A percentile compares a stretch with the other conserved stretches of the same genome.
These are phyloP conservation scores for Datura wrightii DNA, from an alignment of 257 asterid genomes.

Conservation along the genomic window DNA sequence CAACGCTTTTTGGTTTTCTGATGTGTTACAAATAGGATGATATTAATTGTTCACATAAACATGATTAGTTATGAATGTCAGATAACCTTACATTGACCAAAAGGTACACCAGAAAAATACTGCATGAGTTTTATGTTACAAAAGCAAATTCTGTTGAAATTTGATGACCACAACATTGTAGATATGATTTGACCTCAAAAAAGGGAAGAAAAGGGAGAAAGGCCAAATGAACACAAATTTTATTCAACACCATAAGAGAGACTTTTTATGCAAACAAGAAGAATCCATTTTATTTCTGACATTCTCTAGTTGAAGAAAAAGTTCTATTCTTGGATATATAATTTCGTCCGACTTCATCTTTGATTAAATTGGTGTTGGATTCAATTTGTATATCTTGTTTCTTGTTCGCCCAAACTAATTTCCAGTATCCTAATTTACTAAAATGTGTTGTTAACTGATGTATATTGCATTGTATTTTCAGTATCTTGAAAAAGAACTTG, in stretches of 20 bases:
- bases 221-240: background rate
- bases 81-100: background rate
- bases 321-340: background rate
- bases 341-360: background rate
- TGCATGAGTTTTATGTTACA: background rate
- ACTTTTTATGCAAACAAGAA: background rate
- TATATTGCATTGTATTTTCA: constrained; percentile 36
- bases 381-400: background rate
- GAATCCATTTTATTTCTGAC: background rate
- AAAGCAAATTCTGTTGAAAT: background rate
- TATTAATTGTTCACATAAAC: constrained; percentile 16
- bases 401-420: background rate
- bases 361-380: background rate
- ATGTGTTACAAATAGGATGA: constrained; percentile 18
- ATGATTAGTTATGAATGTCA: background rate
- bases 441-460: background rate
- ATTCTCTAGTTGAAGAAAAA: too few relatives aligned
- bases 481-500: constrained; percentile 94
- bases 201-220: constrained; percentile 15
- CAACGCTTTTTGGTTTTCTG: constrained; percentile 2
- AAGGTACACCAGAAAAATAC: constrained; percentile 5
- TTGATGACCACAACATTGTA: background rate
- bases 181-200: background rate
- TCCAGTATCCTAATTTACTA: background rate
- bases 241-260: background rate